Conservation (phyloP, 2,329 filamentous ascomycete genomes). For the Fusarium sterilihyphosum region DNA sequence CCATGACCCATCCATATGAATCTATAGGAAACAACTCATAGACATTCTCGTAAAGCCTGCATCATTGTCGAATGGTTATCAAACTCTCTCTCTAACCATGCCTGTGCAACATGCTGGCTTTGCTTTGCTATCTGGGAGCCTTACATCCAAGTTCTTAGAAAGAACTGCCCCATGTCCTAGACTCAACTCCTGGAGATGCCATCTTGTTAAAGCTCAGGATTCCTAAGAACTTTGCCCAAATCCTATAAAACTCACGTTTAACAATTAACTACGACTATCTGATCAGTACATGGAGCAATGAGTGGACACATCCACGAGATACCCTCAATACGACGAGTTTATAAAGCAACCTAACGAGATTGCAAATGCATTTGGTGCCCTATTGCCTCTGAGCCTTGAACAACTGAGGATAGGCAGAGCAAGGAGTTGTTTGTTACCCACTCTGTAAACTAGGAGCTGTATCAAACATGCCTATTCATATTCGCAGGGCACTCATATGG, state of each 20-base stretch:
- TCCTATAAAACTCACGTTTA: background rate
- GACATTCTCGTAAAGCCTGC: background rate
- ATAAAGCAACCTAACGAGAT: background rate
- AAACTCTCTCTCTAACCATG: background rate
- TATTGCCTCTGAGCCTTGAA: background rate
- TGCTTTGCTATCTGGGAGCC: background rate
- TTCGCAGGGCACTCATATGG: background rate
- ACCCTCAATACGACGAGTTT: background rate
- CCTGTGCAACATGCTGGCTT: background rate
- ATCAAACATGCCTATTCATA: background rate
- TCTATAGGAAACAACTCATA: background rate
- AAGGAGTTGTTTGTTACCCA: background rate
- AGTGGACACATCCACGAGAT: background rate
- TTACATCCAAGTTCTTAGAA: background rate
- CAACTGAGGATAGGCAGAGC: background rate
- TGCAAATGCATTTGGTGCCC: background rate
- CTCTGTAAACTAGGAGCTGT: slow-evolving; percentile 8
- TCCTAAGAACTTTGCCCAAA: too few species aligned
- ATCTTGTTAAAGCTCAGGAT: background rate
- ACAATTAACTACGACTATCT: background rate
- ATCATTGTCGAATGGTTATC: background rate
- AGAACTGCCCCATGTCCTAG: background rate
- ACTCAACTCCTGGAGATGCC: too few species aligned
- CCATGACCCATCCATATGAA: background rate
- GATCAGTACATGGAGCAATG: background rate